Evolutionary conservation across 257 asterid genomes (phyloP).

Genomic region (Primulina tabacum): DNA sequence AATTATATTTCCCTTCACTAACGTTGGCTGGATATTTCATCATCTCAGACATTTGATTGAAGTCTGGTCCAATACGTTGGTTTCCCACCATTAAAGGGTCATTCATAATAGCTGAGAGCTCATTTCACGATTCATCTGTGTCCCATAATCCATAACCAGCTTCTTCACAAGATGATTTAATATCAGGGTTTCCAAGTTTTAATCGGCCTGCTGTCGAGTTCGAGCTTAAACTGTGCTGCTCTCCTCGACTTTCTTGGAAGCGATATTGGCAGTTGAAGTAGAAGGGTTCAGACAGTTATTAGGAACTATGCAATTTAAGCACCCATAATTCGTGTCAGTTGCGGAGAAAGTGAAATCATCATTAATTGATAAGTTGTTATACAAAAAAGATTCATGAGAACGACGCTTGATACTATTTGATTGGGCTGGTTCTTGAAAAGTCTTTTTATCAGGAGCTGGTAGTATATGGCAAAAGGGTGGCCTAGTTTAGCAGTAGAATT

Average conservation of each 20-base stretch:
- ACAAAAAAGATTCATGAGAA: conserved; percentile 28
- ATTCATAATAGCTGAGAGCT: too few relatives aligned
- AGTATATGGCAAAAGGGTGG: not conserved
- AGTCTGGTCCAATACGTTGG: not conserved
- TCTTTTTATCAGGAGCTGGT: not conserved
- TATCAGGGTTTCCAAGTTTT: too few relatives aligned
- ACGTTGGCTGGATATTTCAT: not conserved
- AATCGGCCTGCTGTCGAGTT: too few relatives aligned
- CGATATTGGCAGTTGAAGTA: too few relatives aligned
- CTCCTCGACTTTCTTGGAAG: too few relatives aligned
- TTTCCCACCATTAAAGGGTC: not conserved
- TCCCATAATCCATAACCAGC: too few relatives aligned
- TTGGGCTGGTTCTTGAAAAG: not conserved
- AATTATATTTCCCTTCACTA: too few relatives aligned
- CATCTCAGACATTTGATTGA: not conserved
- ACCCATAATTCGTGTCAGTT: conserved; percentile 30
- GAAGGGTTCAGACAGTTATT: not conserved
- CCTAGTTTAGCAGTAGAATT: not conserved
- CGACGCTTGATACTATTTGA: conserved; percentile 5
- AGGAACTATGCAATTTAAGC: conserved; percentile 17
- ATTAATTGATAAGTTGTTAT: conserved; percentile 24
- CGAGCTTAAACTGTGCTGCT: too few relatives aligned
- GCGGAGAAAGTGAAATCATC: conserved; percentile 25
- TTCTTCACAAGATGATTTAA: too few relatives aligned
- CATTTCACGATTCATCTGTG: too few relatives aligned